Evolutionary conservation across 208 protist genomes (phyloP).

Genomic region (Tetramitus jugosus): DNA sequence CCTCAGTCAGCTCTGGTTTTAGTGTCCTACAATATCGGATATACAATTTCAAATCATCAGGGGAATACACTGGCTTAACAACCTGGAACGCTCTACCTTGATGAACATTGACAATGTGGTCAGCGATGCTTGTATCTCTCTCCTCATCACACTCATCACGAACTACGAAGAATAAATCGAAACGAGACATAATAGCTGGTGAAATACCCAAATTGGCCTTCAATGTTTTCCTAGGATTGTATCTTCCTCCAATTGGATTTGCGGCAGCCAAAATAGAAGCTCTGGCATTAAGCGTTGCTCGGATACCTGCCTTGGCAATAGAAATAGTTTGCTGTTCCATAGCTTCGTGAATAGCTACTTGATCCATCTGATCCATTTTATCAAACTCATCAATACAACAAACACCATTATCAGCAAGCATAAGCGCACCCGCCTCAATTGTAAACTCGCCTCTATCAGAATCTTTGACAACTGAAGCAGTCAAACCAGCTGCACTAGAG

Average conservation of each 20-base stretch:
- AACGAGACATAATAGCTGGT: slow-evolving; percentile 97
- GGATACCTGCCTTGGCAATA: slow-evolving; percentile 94
- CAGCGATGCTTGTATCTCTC: slow-evolving; percentile 90
- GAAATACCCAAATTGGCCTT: slow-evolving; percentile 84
- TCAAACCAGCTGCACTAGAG: slow-evolving; percentile 89
- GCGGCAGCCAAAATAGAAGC: slow-evolving; percentile 94
- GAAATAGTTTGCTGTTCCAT: slow-evolving; percentile 99
- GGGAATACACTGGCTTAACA: slow-evolving; percentile 54
- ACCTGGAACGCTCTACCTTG: slow-evolving; percentile 54
- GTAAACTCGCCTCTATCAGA: slow-evolving; percentile 97
- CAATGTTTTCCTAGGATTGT: slow-evolving; percentile 79
- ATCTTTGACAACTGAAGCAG: slow-evolving; percentile 93
- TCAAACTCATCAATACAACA: slow-evolving; percentile 99
- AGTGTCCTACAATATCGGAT: slow-evolving; percentile 77
- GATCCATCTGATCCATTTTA: slow-evolving; percentile 98
- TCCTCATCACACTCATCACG: slow-evolving; percentile 90
- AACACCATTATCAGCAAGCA: slow-evolving; percentile 99
- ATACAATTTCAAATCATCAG: slow-evolving; percentile 78
- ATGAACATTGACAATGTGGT: slow-evolving; percentile 88
- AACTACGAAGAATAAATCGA: slow-evolving; percentile 99
- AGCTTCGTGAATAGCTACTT: slow-evolving; percentile 99
- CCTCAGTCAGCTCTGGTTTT: slow-evolving; percentile 68
- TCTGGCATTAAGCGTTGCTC: slow-evolving; percentile 97
- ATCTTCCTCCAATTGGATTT: slow-evolving; percentile 95
- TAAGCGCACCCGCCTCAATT: slow-evolving; percentile 99